Conservation (phyloP, 345 rosid species). For the Syzygium jambos region DNA sequence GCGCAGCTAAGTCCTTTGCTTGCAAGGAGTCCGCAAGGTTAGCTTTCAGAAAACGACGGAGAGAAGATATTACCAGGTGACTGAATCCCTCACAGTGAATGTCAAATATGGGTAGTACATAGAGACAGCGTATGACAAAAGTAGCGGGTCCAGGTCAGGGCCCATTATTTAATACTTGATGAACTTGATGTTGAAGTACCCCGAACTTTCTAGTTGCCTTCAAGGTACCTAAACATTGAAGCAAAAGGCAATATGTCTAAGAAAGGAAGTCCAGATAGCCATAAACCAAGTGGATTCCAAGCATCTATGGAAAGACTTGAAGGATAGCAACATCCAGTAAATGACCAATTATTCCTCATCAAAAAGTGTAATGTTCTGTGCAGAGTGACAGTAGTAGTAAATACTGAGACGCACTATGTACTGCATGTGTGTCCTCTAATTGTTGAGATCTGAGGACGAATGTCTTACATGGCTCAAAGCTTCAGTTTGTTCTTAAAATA, state of each 20-base stretch:
- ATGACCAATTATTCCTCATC: not conserved
- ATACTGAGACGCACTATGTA: not conserved
- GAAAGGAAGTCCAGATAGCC: not conserved
- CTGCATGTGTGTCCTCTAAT: not conserved
- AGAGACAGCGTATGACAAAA: slow-evolving; percentile 55
- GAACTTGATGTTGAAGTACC: slow-evolving; percentile 66
- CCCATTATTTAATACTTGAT: slow-evolving; percentile 40
- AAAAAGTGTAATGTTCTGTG: not conserved
- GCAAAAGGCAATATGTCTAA: not conserved
- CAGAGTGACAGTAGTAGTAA: not conserved
- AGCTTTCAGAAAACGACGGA: slow-evolving; percentile 51
- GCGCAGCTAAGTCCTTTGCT: slow-evolving; percentile 58
- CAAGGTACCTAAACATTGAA: slow-evolving; percentile 40
- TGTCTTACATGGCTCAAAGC: not conserved
- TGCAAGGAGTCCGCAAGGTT: slow-evolving; percentile 23
- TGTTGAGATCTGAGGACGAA: not conserved
- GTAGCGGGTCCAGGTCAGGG: slow-evolving; percentile 76
- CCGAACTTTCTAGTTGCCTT: slow-evolving; percentile 73
- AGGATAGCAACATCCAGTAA: not conserved
- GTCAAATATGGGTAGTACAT: slow-evolving; percentile 64
- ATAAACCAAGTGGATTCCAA: not conserved
- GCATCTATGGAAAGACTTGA: not conserved
- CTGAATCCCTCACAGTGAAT: slow-evolving; percentile 69
- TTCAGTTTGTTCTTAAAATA: not conserved
- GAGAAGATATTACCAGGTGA: slow-evolving; percentile 76